Evolutionary conservation across 306 rosid species (phyloP), one percentile per base, ranked within the genome.

Genomic region (Sindora glabra): DNA sequence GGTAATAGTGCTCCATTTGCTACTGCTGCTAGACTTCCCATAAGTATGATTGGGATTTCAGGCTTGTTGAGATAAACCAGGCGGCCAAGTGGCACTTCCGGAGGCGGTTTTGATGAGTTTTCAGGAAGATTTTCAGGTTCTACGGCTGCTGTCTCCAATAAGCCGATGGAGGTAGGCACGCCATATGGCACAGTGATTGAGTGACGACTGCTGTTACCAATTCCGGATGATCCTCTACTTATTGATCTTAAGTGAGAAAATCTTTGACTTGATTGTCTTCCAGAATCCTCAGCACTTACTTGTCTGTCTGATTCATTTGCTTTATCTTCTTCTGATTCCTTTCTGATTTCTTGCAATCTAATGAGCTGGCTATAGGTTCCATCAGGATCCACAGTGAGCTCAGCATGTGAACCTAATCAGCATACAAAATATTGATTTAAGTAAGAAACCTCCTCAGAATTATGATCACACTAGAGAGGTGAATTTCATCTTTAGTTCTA

Each of bases 41-140:
- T 48, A 5, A 85, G 50, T 72, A 91, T 56, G 21, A 83, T 72
- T 30, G 84, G 86, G 69, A 79, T 71, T 72, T 91, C 97, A 14
- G 96, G 95, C 77, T 87, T 91, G 78, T 87, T 91, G 46, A 91
- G 78, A 56, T 52, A 55, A 10, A 94, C 96, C 36, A 91, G 83
- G 30, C 87, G 84, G 55, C 21, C 23, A 42, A 87, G 81, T 17
- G 96, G 71, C 34, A 87, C 91, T 46, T 79, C 56, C 23, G 75
- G 60, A 14, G 73, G 77, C 25, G 14, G 69, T 74, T 73, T 33
- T 7, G 78, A 25, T 50, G 69, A 13, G 12, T 42, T 26, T 12
- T 29, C 36, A 33, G 75, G 25, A 56, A 64, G 38, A 22, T 62
- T 7, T 59, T 60, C 71, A 2, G 59, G 21, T 21, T 36, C 58